These are phyloP conservation scores for Mortierella sp. DNA, from an alignment of 371 early-diverging fungal species.

Conservation along the genomic window DNA sequence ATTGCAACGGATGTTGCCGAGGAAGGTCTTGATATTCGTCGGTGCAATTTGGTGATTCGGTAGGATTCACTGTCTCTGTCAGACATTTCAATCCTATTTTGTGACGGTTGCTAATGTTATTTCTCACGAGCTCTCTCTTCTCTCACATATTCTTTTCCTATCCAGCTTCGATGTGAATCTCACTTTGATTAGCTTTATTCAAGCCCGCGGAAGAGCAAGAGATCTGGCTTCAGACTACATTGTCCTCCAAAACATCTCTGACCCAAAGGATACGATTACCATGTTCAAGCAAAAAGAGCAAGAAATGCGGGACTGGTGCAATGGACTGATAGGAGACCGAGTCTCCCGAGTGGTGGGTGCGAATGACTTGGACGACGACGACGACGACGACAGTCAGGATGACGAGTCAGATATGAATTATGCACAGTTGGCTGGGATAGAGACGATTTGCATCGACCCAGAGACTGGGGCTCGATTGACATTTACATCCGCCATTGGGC, in stretches of 20 bases:
- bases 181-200: slow-evolving; percentile 83
- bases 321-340: slow-evolving; percentile 58
- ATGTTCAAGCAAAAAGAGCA: slow-evolving; percentile 61
- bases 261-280: slow-evolving; percentile 46
- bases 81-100: no score
- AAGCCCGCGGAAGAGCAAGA: slow-evolving; percentile 93
- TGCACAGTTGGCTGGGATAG: slow-evolving; percentile 14
- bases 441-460: slow-evolving; percentile 9
- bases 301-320: slow-evolving; percentile 65
- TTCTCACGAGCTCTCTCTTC: background rate
- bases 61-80: slow-evolving; percentile 28
- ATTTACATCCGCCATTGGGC: slow-evolving; percentile 1
- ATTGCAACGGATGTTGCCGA: slow-evolving; percentile 97
- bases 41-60: slow-evolving; percentile 94
- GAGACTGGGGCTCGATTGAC: slow-evolving; percentile 27
- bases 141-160: background rate
- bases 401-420: slow-evolving; percentile 10
- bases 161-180: slow-evolving; percentile 82
- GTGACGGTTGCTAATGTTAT: no score
- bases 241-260: slow-evolving; percentile 71
- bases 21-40: slow-evolving; percentile 97
- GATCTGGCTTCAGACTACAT: slow-evolving; percentile 77
- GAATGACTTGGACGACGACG: no score
- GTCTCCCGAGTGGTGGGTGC: no score
- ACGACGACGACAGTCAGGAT: no score